These are phyloP conservation scores for Mesembryanthemum crystallinum DNA, from an alignment of 148 eudicot genomes.

Conservation along the genomic window DNA sequence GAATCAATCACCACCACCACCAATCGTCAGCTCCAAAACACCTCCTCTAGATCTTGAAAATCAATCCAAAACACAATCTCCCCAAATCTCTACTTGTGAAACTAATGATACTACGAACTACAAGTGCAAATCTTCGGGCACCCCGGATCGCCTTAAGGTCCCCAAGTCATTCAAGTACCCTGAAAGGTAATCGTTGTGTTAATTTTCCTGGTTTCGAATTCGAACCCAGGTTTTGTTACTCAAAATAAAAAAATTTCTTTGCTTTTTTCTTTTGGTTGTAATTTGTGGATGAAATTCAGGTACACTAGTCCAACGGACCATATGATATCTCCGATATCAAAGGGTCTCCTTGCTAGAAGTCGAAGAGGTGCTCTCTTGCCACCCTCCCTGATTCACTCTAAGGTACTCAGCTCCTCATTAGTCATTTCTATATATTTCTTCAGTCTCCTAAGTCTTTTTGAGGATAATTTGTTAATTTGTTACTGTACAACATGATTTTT, in stretches of 20 bases:
- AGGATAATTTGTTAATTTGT: too few species aligned
- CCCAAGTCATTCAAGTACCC: slow-evolving; percentile 52
- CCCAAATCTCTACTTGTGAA: neutral
- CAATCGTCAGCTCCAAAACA: slow-evolving; percentile 12
- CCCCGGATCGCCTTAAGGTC: slow-evolving; percentile 42
- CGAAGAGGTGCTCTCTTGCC: slow-evolving; percentile 51
- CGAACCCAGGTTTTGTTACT: neutral
- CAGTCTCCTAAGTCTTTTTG: too few species aligned
- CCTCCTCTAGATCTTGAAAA: neutral
- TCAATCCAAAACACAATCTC: neutral
- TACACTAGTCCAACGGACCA: slow-evolving; percentile 47
- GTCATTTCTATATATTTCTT: too few species aligned
- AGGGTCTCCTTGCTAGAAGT: slow-evolving; percentile 44
- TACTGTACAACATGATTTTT: too few species aligned
- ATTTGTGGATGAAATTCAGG: slow-evolving; percentile 3
- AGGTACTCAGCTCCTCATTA: slow-evolving; percentile 33
- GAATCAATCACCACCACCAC: neutral
- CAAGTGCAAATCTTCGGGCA: slow-evolving; percentile 28
- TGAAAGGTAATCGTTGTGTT: slow-evolving; percentile 34
- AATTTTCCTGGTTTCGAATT: neutral
- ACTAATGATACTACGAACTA: neutral
- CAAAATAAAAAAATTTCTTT: neutral
- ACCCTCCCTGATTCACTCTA: slow-evolving; percentile 47
- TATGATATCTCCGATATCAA: slow-evolving; percentile 44
- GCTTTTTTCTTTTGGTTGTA: neutral